These are phyloP conservation scores for Yamadazyma ubonensis DNA, from an alignment of 805 yeast species.

Conservation along the genomic window DNA sequence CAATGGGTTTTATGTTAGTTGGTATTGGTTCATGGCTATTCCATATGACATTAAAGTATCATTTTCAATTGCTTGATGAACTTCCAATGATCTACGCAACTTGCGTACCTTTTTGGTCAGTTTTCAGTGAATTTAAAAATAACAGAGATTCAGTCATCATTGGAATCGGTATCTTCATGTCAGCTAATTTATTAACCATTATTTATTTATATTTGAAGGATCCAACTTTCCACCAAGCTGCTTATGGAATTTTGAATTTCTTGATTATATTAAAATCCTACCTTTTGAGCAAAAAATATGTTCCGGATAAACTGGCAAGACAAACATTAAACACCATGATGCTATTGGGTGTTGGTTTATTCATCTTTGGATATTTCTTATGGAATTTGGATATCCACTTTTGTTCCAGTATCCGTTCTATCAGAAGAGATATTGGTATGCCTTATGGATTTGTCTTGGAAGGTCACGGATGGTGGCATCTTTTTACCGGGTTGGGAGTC, in stretches of 20 bases:
- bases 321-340: slow-evolving; percentile 55
- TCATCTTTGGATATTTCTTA: slow-evolving; percentile 70
- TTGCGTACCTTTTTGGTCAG: slow-evolving; percentile 88
- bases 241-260: slow-evolving; percentile 78
- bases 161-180: slow-evolving; percentile 47
- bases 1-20: slow-evolving; percentile 80
- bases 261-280: slow-evolving; percentile 64
- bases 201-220: slow-evolving; percentile 71
- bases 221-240: slow-evolving; percentile 87
- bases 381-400: slow-evolving; percentile 90
- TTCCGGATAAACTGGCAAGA: slow-evolving; percentile 48
- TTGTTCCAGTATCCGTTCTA: slow-evolving; percentile 56
- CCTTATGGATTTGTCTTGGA: slow-evolving; percentile 86
- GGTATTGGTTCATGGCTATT: slow-evolving; percentile 94
- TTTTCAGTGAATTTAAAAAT: slow-evolving; percentile 59
- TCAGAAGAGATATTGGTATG: slow-evolving; percentile 68
- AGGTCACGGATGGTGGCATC: slow-evolving; percentile 98
- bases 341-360: slow-evolving; percentile 57
- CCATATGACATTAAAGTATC: slow-evolving; percentile 92
- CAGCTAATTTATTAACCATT: slow-evolving; percentile 63
- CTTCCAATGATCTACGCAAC: slow-evolving; percentile 98
- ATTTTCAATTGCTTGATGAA: slow-evolving; percentile 90
- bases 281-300: slow-evolving; percentile 49
- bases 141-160: slow-evolving; percentile 39
- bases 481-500: slow-evolving; percentile 82